Percentiles rank a stretch among this genome's conserved stretches.
Evolutionary conservation across 2,329 filamentous ascomycete species (phyloP).

Genomic region (Fusarium odoratissimum): DNA sequence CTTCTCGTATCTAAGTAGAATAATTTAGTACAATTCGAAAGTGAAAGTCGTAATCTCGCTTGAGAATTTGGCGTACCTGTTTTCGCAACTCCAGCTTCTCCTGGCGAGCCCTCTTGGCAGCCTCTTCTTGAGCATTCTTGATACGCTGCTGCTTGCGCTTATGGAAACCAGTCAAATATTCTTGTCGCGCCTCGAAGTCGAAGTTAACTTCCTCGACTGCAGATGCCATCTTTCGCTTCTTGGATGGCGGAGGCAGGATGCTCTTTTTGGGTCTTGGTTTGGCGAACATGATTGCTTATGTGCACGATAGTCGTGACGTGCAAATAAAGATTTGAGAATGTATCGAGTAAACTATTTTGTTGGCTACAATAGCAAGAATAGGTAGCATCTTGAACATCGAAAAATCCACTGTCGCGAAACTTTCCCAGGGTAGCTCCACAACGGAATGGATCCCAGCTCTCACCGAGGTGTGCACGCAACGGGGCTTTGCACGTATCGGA

Average conservation of each 20-base stretch:
- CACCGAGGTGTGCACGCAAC: constrained; percentile 45
- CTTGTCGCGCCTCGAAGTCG: constrained; percentile 80
- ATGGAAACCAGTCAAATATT: constrained; percentile 95
- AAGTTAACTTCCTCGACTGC: constrained; percentile 85
- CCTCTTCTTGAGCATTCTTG: constrained; percentile 86
- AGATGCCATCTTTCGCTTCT: constrained; percentile 71
- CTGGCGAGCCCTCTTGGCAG: constrained; percentile 79
- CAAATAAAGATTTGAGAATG: background rate
- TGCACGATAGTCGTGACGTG: background rate
- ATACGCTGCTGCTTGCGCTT: constrained; percentile 91
- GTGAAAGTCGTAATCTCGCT: background rate
- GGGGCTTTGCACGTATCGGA: constrained; percentile 34
- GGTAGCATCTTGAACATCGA: constrained; percentile 5
- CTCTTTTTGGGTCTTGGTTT: constrained; percentile 69
- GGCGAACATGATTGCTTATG: constrained; percentile 59
- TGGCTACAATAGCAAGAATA: constrained; percentile 1
- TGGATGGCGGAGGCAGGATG: constrained; percentile 68
- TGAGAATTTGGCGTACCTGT: constrained; percentile 67
- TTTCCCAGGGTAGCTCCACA: constrained; percentile 32
- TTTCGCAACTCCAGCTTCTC: constrained; percentile 80
- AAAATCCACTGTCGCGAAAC: constrained; percentile 41
- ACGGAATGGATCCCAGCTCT: background rate
- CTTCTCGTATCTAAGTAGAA: constrained; percentile 76
- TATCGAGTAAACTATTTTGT: constrained; percentile 14
- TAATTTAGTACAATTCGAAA: constrained; percentile 25